phyloP scores from a whole-genome alignment of 1,284 basidiomycete genomes.

The Amylostereum areolatum region DNA sequence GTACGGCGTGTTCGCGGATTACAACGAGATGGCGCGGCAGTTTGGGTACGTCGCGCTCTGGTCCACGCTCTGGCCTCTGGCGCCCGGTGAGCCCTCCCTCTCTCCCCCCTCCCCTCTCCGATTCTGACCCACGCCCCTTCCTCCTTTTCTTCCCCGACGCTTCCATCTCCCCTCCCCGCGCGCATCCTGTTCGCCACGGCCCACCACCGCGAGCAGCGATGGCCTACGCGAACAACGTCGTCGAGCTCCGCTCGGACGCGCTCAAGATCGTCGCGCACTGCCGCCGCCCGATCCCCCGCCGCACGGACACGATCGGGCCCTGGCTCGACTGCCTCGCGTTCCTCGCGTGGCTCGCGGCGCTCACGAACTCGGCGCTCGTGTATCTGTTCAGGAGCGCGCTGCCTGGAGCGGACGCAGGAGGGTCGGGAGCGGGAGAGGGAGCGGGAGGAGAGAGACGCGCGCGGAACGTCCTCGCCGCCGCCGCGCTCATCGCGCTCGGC shows the following conservation, averaged over 20 bases:
- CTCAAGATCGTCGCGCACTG: constrained; percentile 90
- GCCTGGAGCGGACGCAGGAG: constrained; percentile 17
- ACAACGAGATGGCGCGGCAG: constrained; percentile 93
- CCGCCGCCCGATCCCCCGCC: constrained; percentile 78
- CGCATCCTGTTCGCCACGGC: not conserved
- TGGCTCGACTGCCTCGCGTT: constrained; percentile 91
- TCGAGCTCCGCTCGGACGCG: constrained; percentile 91
- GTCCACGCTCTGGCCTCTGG: constrained; percentile 93
- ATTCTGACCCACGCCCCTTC: constrained; percentile 8
- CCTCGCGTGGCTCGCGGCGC: constrained; percentile 81
- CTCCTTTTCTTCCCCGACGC: constrained; percentile 14
- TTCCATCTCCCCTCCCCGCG: not conserved
- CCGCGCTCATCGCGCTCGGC: constrained; percentile 64
- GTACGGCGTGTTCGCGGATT: constrained; percentile 81
- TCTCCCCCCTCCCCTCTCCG: not conserved
- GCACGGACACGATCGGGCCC: constrained; percentile 89
- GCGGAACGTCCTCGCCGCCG: constrained; percentile 12
- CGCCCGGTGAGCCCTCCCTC: constrained; percentile 50
- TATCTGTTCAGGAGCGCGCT: constrained; percentile 60
- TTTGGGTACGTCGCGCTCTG: constrained; percentile 92
- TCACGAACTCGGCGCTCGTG: constrained; percentile 83
- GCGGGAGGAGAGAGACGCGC: not conserved
- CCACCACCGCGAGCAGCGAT: constrained; percentile 38
- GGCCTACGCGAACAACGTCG: constrained; percentile 80
- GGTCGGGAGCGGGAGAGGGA: constrained; percentile 15